These are phyloP conservation scores for Sanghuangporus weigelae DNA, from an alignment of 1,284 basidiomycete genomes.

Conservation along the genomic window DNA sequence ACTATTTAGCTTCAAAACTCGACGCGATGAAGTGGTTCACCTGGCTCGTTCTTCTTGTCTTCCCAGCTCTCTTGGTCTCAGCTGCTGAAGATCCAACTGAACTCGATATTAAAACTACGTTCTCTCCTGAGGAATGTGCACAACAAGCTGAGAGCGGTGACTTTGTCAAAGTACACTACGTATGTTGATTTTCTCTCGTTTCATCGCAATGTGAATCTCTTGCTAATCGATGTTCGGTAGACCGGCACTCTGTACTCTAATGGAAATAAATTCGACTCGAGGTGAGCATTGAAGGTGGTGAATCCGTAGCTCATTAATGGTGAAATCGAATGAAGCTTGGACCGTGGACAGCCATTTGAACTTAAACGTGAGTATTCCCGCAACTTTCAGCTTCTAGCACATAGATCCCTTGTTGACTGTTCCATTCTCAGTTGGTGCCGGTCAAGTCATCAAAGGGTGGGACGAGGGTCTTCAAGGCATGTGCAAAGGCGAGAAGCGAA, in stretches of 20 bases:
- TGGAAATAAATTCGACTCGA: constrained; percentile 81
- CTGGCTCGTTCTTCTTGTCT: constrained; percentile 29
- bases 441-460: constrained; percentile 83
- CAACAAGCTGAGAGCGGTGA: constrained; percentile 61
- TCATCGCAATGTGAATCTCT: neutral
- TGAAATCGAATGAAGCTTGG: constrained; percentile 37
- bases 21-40: constrained; percentile 42
- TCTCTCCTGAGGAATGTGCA: constrained; percentile 53
- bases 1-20: neutral
- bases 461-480: constrained; percentile 77
- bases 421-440: constrained; percentile 56
- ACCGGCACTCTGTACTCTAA: constrained; percentile 70
- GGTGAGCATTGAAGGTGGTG: constrained; percentile 34
- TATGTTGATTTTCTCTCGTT: constrained; percentile 34
- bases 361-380: constrained; percentile 51
- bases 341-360: constrained; percentile 63
- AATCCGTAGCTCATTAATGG: neutral
- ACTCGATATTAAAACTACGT: constrained; percentile 58
- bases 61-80: constrained; percentile 32
- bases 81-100: constrained; percentile 43
- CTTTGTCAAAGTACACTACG: constrained; percentile 72
- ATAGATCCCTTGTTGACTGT: constrained; percentile 4
- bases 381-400: neutral
- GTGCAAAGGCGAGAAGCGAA: constrained; percentile 89
- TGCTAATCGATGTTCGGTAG: constrained; percentile 30